These are phyloP conservation scores for Rhizopogon salebrosus DNA, from an alignment of 768 basidiomycete species.

Conservation along the genomic window DNA sequence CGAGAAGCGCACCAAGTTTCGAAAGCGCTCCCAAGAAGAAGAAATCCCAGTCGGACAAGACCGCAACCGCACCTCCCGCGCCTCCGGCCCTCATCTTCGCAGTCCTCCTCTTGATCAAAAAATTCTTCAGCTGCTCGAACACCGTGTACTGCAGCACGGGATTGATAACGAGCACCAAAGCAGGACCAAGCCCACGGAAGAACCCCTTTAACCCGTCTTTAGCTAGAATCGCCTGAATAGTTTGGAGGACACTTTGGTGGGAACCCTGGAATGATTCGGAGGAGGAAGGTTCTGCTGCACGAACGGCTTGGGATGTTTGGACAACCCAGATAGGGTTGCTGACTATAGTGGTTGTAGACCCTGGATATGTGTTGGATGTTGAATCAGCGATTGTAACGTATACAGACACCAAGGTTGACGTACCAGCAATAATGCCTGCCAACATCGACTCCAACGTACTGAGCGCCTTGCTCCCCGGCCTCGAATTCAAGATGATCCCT, in stretches of 20 bases:
- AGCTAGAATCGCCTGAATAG: constrained; percentile 60
- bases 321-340: constrained; percentile 98
- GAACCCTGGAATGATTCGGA: constrained; percentile 25
- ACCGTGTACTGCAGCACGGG: constrained; percentile 91
- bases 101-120: constrained; percentile 60
- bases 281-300: constrained; percentile 36
- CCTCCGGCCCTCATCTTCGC: constrained; percentile 45
- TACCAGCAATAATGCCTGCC: constrained; percentile 83
- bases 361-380: constrained; percentile 34
- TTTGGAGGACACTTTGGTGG: constrained; percentile 58
- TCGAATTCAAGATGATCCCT: constrained; percentile 48
- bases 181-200: constrained; percentile 91
- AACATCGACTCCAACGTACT: constrained; percentile 87
- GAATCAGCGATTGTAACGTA: not conserved
- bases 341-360: constrained; percentile 81
- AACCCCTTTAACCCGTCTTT: constrained; percentile 76
- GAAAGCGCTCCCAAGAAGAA: constrained; percentile 93
- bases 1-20: constrained; percentile 60
- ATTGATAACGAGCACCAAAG: constrained; percentile 90
- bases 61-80: constrained; percentile 36
- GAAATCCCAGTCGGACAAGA: constrained; percentile 81
- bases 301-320: constrained; percentile 83
- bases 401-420: constrained; percentile 6
- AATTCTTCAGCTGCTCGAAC: constrained; percentile 93
- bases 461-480: constrained; percentile 61